Conservation (phyloP, 2,329 filamentous ascomycete species). For the Sphaerostilbella broomeana region DNA sequence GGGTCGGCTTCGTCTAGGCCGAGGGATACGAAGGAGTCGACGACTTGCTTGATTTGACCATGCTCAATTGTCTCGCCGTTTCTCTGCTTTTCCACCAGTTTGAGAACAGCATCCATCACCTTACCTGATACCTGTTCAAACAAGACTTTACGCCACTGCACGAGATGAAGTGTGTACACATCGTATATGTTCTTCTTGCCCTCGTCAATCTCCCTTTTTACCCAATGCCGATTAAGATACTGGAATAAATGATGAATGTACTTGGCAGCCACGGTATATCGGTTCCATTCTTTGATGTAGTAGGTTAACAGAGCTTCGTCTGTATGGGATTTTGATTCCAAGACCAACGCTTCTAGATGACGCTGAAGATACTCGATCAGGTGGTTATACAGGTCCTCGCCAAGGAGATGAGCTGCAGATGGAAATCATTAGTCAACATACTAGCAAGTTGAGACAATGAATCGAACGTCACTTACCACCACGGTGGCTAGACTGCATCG, state of each 20-base stretch:
- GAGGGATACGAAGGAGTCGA: slow-evolving; percentile 92
- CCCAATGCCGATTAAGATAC: slow-evolving; percentile 97
- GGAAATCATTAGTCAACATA: neutral
- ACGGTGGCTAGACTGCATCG: slow-evolving; percentile 34
- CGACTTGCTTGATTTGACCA: slow-evolving; percentile 91
- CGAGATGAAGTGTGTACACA: slow-evolving; percentile 92
- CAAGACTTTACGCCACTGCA: slow-evolving; percentile 89
- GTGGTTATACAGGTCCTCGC: slow-evolving; percentile 92
- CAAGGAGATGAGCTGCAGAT: slow-evolving; percentile 73
- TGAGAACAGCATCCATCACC: slow-evolving; percentile 92
- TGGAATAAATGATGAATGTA: slow-evolving; percentile 96
- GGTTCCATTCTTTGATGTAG: slow-evolving; percentile 94
- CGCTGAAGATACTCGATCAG: slow-evolving; percentile 75
- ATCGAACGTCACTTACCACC: slow-evolving; percentile 50
- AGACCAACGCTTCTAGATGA: slow-evolving; percentile 67
- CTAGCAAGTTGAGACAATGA: neutral
- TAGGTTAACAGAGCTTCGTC: slow-evolving; percentile 87
- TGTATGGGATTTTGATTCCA: slow-evolving; percentile 68
- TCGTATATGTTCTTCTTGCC: slow-evolving; percentile 98
- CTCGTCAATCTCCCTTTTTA: slow-evolving; percentile 97
- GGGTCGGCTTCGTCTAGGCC: slow-evolving; percentile 90
- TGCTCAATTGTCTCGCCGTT: slow-evolving; percentile 98
- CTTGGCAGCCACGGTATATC: slow-evolving; percentile 91
- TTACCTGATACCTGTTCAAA: slow-evolving; percentile 77
- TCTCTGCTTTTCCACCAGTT: slow-evolving; percentile 92